Evolutionary conservation across 495 filamentous ascomycete species (phyloP).

Genomic region (Neurospora sp.): DNA sequence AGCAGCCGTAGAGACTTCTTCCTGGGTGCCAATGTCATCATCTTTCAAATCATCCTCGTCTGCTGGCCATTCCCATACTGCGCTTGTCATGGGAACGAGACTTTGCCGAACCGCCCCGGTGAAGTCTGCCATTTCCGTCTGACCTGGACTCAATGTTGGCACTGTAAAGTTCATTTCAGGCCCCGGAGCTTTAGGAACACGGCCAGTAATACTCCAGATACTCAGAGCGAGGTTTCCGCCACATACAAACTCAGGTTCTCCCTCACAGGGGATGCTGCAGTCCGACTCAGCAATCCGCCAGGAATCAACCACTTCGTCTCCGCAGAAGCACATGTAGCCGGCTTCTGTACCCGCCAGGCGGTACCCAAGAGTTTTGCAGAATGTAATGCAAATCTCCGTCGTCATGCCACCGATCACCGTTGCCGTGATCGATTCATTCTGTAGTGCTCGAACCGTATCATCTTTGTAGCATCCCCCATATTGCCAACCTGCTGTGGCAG

Average conservation of each 20-base stretch:
- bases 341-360: constrained; percentile 51
- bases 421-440: constrained; percentile 24
- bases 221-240: constrained; percentile 31
- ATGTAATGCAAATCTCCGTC: constrained; percentile 44
- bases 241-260: constrained; percentile 27
- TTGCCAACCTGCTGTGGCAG: constrained; percentile 33
- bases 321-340: constrained; percentile 52
- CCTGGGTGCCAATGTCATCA: neutral
- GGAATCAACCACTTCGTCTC: constrained; percentile 32
- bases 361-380: constrained; percentile 37
- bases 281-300: constrained; percentile 22
- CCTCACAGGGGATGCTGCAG: constrained; percentile 33
- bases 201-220: constrained; percentile 27
- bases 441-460: constrained; percentile 38
- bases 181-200: constrained; percentile 8
- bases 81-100: constrained; percentile 8
- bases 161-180: constrained; percentile 7
- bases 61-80: constrained; percentile 12
- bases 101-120: constrained; percentile 12
- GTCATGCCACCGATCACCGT: constrained; percentile 31
- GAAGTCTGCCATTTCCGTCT: constrained; percentile 6
- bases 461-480: constrained; percentile 50
- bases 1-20: neutral
- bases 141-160: constrained; percentile 9
- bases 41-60: neutral